Evolutionary conservation across 2,329 filamentous ascomycete genomes (phyloP).

Genomic region (Pseudogymnoascus sp.): DNA sequence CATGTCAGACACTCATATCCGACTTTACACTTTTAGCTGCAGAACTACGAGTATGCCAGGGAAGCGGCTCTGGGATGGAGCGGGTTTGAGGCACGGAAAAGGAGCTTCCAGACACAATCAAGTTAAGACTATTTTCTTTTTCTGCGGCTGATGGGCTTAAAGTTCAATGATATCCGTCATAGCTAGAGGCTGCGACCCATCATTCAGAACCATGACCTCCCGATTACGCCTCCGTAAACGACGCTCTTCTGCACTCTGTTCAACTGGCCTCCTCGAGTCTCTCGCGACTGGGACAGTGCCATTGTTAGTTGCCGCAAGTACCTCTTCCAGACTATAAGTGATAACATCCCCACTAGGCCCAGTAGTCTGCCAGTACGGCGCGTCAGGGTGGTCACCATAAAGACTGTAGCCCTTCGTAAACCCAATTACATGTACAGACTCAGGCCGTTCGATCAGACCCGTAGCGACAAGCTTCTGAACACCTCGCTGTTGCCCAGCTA

Average conservation of each 20-base stretch:
- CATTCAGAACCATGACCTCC: conserved; percentile 86
- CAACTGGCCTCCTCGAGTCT: conserved; percentile 33
- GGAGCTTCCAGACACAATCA: background rate
- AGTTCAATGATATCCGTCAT: conserved; percentile 70
- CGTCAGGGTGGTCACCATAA: background rate
- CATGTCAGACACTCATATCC: background rate
- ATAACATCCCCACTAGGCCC: background rate
- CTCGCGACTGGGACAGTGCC: conserved; percentile 19
- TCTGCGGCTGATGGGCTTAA: background rate
- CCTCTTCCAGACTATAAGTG: background rate
- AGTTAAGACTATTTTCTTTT: background rate
- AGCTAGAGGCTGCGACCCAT: conserved; percentile 68
- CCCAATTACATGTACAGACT: conserved; percentile 30
- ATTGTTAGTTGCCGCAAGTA: conserved; percentile 19
- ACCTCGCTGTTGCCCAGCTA: conserved; percentile 16
- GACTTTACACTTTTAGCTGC: background rate
- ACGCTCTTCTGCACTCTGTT: conserved; percentile 60
- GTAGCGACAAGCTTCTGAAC: conserved; percentile 23
- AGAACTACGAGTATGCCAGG: background rate
- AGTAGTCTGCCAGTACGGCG: background rate
- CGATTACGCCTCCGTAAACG: conserved; percentile 67
- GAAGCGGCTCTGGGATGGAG: background rate
- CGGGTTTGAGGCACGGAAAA: background rate
- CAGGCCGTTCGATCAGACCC: conserved; percentile 38
- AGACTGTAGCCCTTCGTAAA: conserved; percentile 11